Conservation (phyloP, 2,329 filamentous ascomycete species). For the Diaporthe longicolla region DNA sequence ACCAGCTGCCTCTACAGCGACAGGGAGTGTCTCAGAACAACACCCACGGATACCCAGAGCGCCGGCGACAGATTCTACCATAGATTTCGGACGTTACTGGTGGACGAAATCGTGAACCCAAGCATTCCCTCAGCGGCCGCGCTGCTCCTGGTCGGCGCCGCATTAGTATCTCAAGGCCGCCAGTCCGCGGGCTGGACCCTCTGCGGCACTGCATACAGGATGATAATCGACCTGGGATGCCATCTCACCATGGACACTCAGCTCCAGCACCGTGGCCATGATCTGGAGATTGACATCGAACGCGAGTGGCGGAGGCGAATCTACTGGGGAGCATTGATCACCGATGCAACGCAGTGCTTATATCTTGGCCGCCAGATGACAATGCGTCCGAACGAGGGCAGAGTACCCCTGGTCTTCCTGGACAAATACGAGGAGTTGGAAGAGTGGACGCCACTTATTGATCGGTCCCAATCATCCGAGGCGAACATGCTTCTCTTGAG, state of each 20-base stretch:
- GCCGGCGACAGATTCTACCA: slow-evolving; percentile 13
- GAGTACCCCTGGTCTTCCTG: not conserved
- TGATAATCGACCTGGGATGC: slow-evolving; percentile 10
- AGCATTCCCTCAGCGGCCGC: slow-evolving; percentile 10
- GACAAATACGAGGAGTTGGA: slow-evolving; percentile 15
- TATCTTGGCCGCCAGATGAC: slow-evolving; percentile 6
- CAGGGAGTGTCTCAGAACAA: slow-evolving; percentile 2
- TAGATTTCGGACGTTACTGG: not conserved
- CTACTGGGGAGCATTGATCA: slow-evolving; percentile 2
- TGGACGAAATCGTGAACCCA: slow-evolving; percentile 9
- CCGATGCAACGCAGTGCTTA: slow-evolving; percentile 15
- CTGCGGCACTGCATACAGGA: slow-evolving; percentile 10
- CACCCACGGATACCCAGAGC: slow-evolving; percentile 14
- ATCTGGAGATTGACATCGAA: not conserved
- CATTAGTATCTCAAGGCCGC: not conserved
- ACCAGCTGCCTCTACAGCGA: slow-evolving; percentile 9
- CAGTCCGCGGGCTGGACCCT: slow-evolving; percentile 5
- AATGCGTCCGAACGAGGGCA: slow-evolving; percentile 3
- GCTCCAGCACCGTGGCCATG: not conserved
- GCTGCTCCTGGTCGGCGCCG: not conserved
- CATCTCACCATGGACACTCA: not conserved
- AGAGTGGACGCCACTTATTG: not conserved
- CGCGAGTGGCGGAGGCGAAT: not conserved
- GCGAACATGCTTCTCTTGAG: not conserved
- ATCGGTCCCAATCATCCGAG: not conserved